Evolutionary conservation across 306 rosid species (phyloP).

Genomic region (Cucumis sativus): DNA sequence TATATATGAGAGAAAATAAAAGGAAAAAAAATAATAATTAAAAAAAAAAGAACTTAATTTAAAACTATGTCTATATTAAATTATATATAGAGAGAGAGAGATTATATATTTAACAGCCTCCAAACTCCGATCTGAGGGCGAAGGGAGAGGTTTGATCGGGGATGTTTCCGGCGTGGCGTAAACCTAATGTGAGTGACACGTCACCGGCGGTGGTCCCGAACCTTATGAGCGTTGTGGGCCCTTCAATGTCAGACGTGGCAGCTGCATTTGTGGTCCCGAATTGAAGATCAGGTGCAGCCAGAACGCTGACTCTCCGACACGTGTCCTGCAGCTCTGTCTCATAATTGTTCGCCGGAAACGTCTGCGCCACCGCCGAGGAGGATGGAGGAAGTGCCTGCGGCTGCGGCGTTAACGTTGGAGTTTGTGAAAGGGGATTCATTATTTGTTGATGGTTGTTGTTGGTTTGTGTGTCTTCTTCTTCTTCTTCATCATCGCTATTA

Average conservation of each 20-base stretch:
- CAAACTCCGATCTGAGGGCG: constrained; percentile 61
- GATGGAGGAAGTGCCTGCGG: background rate
- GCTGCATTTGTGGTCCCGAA: constrained; percentile 51
- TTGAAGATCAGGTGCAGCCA: constrained; percentile 30
- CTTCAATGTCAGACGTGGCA: constrained; percentile 26
- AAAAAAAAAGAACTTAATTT: background rate
- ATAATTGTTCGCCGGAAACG: constrained; percentile 15
- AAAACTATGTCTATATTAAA: constrained; percentile 7
- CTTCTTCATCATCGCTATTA: background rate
- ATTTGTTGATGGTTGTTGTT: constrained; percentile 6
- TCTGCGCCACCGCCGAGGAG: constrained; percentile 24
- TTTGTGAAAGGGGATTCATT: constrained; percentile 29
- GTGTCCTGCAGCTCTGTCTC: constrained; percentile 29
- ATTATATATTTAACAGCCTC: constrained; percentile 32
- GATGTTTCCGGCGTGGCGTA: constrained; percentile 86
- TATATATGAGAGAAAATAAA: background rate
- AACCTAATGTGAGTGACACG: constrained; percentile 95
- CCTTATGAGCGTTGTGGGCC: constrained; percentile 62
- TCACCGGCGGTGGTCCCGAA: constrained; percentile 87
- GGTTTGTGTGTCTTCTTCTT: constrained; percentile 16
- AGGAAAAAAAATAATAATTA: background rate
- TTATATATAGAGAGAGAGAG: background rate
- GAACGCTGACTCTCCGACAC: constrained; percentile 43
- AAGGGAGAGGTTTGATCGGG: constrained; percentile 54
- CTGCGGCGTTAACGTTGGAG: constrained; percentile 25